These are phyloP conservation scores for Oidium heveae DNA, from an alignment of 2,329 filamentous ascomycete genomes.

Conservation along the genomic window DNA sequence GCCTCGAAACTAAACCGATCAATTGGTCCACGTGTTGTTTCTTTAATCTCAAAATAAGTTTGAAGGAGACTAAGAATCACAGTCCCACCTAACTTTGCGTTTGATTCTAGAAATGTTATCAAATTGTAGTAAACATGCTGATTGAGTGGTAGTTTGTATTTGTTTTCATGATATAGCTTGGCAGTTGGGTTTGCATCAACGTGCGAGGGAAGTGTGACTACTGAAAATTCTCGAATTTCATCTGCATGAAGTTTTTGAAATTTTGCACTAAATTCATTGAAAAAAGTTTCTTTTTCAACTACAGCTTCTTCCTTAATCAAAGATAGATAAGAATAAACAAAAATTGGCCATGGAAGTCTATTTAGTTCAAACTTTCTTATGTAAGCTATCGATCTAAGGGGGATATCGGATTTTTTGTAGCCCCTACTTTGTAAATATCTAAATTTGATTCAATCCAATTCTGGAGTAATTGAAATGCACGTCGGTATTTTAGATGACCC, in stretches of 20 bases:
- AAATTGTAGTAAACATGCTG: conserved; percentile 60
- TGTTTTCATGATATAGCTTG: conserved; percentile 61
- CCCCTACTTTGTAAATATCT: conserved; percentile 66
- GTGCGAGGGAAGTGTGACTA: conserved; percentile 54
- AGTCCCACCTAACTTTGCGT: conserved; percentile 54
- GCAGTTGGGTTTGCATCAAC: conserved; percentile 51
- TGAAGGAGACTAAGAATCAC: conserved; percentile 53
- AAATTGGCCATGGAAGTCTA: conserved; percentile 76
- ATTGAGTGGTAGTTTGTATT: conserved; percentile 77
- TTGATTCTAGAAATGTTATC: conserved; percentile 73
- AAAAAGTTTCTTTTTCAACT: conserved; percentile 35
- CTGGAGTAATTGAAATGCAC: conserved; percentile 46
- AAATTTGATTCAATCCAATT: conserved; percentile 79
- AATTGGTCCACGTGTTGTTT: conserved; percentile 33
- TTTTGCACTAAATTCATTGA: conserved; percentile 35
- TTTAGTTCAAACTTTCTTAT: conserved; percentile 48
- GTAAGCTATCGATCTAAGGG: conserved; percentile 3
- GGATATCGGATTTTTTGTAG: neutral
- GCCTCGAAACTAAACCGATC: conserved; percentile 38
- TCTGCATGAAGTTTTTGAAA: conserved; percentile 63
- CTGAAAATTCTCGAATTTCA: conserved; percentile 51
- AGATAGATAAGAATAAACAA: conserved; percentile 77
- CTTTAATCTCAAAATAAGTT: conserved; percentile 29
- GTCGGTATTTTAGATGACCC: conserved; percentile 53
- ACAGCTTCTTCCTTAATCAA: conserved; percentile 50